Conservation (phyloP, 305 asterid genomes). For the Ajuga reptans region DNA sequence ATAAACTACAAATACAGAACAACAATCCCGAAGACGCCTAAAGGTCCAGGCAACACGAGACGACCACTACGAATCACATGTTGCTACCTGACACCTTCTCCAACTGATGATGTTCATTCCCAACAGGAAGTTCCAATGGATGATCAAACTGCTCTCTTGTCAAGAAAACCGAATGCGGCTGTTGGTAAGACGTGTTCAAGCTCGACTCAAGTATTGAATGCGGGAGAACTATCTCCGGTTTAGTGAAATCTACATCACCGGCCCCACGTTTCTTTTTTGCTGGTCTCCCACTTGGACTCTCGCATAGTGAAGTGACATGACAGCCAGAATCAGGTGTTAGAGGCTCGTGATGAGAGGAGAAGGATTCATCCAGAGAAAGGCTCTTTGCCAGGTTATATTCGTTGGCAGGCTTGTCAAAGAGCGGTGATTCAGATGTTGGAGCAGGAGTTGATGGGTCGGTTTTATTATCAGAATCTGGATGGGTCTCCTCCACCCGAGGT, state of each 20-base stretch:
- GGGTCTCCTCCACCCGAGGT: constrained; percentile 31
- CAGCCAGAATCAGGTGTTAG: constrained; percentile 76
- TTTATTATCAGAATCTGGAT: constrained; percentile 47
- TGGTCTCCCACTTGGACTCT: constrained; percentile 44
- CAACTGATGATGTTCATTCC: constrained; percentile 30
- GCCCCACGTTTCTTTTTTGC: constrained; percentile 42
- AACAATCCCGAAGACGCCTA: constrained; percentile 11
- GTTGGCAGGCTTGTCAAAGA: constrained; percentile 41
- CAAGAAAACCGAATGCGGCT: constrained; percentile 38
- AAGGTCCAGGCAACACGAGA: not conserved
- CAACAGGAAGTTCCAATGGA: constrained; percentile 27
- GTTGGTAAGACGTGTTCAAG: constrained; percentile 46
- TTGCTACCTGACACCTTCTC: constrained; percentile 32
- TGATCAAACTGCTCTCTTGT: constrained; percentile 35
- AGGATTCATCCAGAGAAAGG: constrained; percentile 59
- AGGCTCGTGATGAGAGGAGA: constrained; percentile 74
- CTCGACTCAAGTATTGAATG: constrained; percentile 59
- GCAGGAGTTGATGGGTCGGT: constrained; percentile 76
- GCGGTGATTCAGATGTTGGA: constrained; percentile 63
- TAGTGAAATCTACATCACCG: constrained; percentile 30
- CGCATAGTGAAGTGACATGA: constrained; percentile 32
- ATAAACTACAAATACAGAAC: constrained; percentile 25
- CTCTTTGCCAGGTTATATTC: constrained; percentile 44
- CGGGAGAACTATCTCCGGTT: constrained; percentile 36
- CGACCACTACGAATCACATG: constrained; percentile 20